Evolutionary conservation across 306 rosid species (phyloP), one percentile per base, ranked within the genome.

Genomic region (Hylodesmum podocarpum): DNA sequence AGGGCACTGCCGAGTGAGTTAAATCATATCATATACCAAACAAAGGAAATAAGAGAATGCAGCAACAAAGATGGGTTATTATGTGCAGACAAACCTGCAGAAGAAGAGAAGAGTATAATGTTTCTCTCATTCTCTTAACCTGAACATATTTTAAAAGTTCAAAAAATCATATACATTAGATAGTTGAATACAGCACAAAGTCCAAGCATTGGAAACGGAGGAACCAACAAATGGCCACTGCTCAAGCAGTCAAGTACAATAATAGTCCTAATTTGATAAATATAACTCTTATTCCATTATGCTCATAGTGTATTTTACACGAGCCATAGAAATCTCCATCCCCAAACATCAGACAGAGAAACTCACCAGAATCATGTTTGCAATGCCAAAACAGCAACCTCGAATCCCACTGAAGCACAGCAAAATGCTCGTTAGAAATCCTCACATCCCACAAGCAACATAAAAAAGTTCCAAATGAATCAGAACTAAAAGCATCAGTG

Each of bases 111-210:
- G 96, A 85, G 89, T 92, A 95, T 77, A 95, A 86, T 43, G 93
- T 90, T 86, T 95, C 97, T 80, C 97, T 89, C 96, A 93, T 95
- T 72, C 96, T 84, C 87, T 95, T 90, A 73, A 95, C 98, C 98
- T 95, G 90, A 84, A 84, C 46, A 66, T 79, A 77, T 75, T 29
- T 67, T 68, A 33, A 47, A 37, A 70, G 72, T 47, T 59, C 34
- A 46, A 39, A 62, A 54, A 33, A 43, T 44, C 50, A 57, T 5
- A 47, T 69, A 65, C 69, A 66, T 25, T 61, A 24, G 22, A 67
- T 16, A 44, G 70, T 67, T 41, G 33, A 47, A 51, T n/a, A 40
- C 46, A 58, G 43, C 66, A 37, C 68, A 78, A 39, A 19, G 31
- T 18, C 37, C 79, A 75, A 44, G 50, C 27, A 53, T 34, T 54